Conservation (phyloP, 306 rosid genomes). For the Prunus fruticosa region DNA sequence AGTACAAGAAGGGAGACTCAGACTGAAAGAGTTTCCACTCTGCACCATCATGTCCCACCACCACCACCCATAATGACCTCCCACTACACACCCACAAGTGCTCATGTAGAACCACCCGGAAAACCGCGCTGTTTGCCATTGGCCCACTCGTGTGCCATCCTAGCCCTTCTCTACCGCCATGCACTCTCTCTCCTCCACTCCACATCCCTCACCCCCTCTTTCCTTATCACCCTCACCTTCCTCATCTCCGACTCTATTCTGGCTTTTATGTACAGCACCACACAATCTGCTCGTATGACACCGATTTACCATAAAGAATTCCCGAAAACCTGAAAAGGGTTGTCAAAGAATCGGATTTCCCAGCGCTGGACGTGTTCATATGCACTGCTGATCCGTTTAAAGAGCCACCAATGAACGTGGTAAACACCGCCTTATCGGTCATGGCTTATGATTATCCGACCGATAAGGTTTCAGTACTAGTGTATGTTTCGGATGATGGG, state of each 20-base stretch:
- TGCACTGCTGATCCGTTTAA: slow-evolving; percentile 50
- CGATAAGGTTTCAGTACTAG: slow-evolving; percentile 40
- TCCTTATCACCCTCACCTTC: slow-evolving; percentile 27
- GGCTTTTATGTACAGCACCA: slow-evolving; percentile 23
- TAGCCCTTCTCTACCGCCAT: slow-evolving; percentile 32
- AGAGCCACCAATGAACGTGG: slow-evolving; percentile 47
- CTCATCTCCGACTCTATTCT: slow-evolving; percentile 35
- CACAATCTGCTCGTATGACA: slow-evolving; percentile 31
- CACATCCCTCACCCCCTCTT: slow-evolving; percentile 11
- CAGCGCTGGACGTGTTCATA: slow-evolving; percentile 40
- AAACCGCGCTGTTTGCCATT: slow-evolving; percentile 34
- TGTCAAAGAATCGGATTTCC: slow-evolving; percentile 16
- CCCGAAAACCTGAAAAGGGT: slow-evolving; percentile 11
- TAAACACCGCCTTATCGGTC: slow-evolving; percentile 40
- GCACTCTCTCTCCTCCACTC: slow-evolving; percentile 14
- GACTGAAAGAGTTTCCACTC: background rate
- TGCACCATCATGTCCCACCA: slow-evolving; percentile 1
- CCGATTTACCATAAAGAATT: slow-evolving; percentile 30
- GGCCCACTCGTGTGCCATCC: slow-evolving; percentile 22
- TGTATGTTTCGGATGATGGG: slow-evolving; percentile 53
- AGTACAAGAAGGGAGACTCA: background rate
- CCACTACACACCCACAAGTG: slow-evolving; percentile 22
- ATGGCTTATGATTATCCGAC: slow-evolving; percentile 46
- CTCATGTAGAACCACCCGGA: slow-evolving; percentile 9
- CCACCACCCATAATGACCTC: background rate